Percentiles rank a stretch among this genome's conserved stretches.
Conservation (phyloP, 257 asterid genomes). For the Petunia secreta region DNA sequence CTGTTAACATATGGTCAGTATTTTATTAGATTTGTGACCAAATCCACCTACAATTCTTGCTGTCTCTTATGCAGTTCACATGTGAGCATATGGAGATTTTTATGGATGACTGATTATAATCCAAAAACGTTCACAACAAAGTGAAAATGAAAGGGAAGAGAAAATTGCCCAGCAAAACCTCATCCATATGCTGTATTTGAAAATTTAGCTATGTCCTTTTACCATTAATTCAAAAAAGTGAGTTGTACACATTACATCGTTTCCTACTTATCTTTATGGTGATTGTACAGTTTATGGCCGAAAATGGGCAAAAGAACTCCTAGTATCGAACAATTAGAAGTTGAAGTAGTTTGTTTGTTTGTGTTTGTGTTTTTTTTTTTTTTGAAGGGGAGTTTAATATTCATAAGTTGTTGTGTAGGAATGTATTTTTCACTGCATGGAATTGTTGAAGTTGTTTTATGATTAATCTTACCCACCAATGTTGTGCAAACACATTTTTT, state of each 20-base stretch:
- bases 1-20: no score
- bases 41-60: no score
- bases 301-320: neutral
- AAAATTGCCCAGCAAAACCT: neutral
- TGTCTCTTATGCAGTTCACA: no score
- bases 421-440: no score
- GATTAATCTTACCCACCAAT: no score
- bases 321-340: neutral
- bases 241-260: neutral
- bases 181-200: neutral
- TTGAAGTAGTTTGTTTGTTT: neutral
- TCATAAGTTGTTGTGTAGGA: no score
- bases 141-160: neutral
- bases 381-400: no score
- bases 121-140: neutral
- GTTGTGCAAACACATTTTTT: no score
- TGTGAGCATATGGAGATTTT: no score
- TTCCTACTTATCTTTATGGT: neutral
- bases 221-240: neutral
- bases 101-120: neutral
- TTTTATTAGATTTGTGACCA: no score
- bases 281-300: neutral
- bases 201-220: neutral
- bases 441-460: no score
- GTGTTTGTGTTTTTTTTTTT: no score